Evolutionary conservation across 192 early-diverging fungal species (phyloP).

Genomic region (Linnemannia hyalina): DNA sequence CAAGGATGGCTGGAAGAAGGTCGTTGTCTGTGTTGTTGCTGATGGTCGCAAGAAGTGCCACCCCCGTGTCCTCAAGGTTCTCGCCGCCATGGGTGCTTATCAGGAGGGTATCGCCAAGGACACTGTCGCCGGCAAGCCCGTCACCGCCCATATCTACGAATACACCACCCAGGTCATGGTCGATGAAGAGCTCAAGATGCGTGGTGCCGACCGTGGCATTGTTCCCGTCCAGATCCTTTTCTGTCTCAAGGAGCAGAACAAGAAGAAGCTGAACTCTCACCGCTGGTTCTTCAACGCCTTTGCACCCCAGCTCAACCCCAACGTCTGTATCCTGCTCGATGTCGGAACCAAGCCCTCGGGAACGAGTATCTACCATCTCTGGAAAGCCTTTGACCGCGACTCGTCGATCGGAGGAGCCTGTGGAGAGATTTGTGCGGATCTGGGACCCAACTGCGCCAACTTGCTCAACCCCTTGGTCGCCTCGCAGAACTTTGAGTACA

Average conservation of each 20-base stretch:
- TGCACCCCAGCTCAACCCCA: conserved; percentile 82
- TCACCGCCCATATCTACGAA: conserved; percentile 90
- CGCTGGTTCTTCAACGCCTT: conserved; percentile 98
- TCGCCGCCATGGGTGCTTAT: conserved; percentile 85
- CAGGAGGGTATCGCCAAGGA: conserved; percentile 80
- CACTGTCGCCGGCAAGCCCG: conserved; percentile 76
- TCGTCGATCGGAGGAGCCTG: conserved; percentile 90
- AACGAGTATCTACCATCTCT: conserved; percentile 89
- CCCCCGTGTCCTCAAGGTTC: conserved; percentile 80
- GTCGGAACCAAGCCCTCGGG: conserved; percentile 91
- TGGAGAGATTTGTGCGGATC: conserved; percentile 91
- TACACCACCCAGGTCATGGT: conserved; percentile 87
- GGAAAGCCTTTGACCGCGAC: conserved; percentile 88
- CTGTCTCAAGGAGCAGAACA: conserved; percentile 94
- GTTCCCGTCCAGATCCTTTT: conserved; percentile 92
- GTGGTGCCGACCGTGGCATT: conserved; percentile 74
- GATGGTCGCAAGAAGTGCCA: conserved; percentile 90
- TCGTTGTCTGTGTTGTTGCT: conserved; percentile 93
- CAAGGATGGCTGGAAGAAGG: conserved; percentile 90
- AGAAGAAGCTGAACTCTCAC: conserved; percentile 95
- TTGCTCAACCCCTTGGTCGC: conserved; percentile 91
- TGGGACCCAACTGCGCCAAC: conserved; percentile 79
- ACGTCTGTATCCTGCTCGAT: conserved; percentile 91
- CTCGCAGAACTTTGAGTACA: conserved; percentile 98
- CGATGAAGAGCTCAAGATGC: conserved; percentile 74